These are phyloP conservation scores for Citrullus amarus DNA, from an alignment of 306 rosid species.

Conservation along the genomic window DNA sequence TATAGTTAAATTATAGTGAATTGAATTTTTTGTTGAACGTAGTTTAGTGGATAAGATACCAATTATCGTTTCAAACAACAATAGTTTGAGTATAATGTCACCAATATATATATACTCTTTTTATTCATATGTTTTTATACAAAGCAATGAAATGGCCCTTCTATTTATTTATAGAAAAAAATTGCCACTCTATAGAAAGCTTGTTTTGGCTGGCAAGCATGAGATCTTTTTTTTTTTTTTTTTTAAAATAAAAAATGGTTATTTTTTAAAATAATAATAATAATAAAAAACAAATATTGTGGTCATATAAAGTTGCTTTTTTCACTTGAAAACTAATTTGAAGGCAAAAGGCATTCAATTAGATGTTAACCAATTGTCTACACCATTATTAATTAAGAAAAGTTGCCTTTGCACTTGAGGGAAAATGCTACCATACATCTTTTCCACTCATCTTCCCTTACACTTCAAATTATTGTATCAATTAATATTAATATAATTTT, in stretches of 20 bases:
- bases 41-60: too few relatives aligned
- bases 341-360: not conserved
- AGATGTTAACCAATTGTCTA: not conserved
- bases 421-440: not conserved
- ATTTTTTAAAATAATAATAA: not conserved
- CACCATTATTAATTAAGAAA: not conserved
- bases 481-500: too few relatives aligned
- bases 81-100: too few relatives aligned
- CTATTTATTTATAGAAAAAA: too few relatives aligned
- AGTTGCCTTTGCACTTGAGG: not conserved
- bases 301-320: not conserved
- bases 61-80: too few relatives aligned
- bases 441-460: not conserved
- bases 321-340: not conserved
- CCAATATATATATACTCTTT: too few relatives aligned
- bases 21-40: too few relatives aligned
- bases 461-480: not conserved
- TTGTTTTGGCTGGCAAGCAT: constrained; percentile 5
- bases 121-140: too few relatives aligned
- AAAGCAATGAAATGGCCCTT: not conserved
- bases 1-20: too few relatives aligned
- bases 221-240: not conserved
- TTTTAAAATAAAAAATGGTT: not conserved
- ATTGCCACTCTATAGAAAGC: not conserved
- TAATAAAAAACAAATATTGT: not conserved